A percentile compares a stretch with the other conserved stretches of the same genome.
Evolutionary conservation across 306 rosid species (phyloP).

Genomic region (Lathyrus aphaca): DNA sequence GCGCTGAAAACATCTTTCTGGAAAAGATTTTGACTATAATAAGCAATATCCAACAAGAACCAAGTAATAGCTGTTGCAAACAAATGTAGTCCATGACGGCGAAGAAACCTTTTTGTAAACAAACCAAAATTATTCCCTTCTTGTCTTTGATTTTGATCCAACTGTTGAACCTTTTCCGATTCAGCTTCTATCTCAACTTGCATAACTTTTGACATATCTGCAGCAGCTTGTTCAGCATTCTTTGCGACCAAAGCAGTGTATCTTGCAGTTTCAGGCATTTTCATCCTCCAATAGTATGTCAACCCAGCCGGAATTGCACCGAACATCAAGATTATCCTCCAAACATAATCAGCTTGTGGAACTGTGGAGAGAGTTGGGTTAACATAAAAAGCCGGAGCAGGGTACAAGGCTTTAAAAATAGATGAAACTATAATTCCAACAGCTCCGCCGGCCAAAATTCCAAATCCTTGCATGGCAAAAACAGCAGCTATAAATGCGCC

Average conservation of each 20-base stretch:
- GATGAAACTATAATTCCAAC: conserved; percentile 72
- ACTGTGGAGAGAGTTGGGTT: conserved; percentile 57
- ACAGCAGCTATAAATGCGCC: conserved; percentile 94
- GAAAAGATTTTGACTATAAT: conserved; percentile 86
- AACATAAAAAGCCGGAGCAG: conserved; percentile 52
- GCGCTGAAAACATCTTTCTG: conserved; percentile 89
- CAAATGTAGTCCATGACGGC: conserved; percentile 76
- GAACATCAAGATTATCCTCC: conserved; percentile 80
- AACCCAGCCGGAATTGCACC: conserved; percentile 82
- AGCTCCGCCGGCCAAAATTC: conserved; percentile 78
- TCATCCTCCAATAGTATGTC: conserved; percentile 82
- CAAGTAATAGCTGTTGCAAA: conserved; percentile 77
- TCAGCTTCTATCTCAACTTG: conserved; percentile 66
- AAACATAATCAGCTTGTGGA: conserved; percentile 76
- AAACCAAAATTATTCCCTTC: conserved; percentile 63
- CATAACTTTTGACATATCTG: conserved; percentile 79
- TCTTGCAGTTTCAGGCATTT: conserved; percentile 94
- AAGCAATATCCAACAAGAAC: conserved; percentile 85
- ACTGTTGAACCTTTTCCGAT: conserved; percentile 40
- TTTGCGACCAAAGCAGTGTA: conserved; percentile 91
- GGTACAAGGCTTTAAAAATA: conserved; percentile 50
- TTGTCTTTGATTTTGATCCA: background rate
- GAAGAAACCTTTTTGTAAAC: conserved; percentile 57
- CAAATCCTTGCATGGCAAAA: conserved; percentile 95
- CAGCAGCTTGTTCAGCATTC: conserved; percentile 69